A percentile compares a stretch with the other conserved stretches of the same genome.
phyloP scores from a whole-genome alignment of 1,284 basidiomycete genomes.

The Nidula niveotomentosa region DNA sequence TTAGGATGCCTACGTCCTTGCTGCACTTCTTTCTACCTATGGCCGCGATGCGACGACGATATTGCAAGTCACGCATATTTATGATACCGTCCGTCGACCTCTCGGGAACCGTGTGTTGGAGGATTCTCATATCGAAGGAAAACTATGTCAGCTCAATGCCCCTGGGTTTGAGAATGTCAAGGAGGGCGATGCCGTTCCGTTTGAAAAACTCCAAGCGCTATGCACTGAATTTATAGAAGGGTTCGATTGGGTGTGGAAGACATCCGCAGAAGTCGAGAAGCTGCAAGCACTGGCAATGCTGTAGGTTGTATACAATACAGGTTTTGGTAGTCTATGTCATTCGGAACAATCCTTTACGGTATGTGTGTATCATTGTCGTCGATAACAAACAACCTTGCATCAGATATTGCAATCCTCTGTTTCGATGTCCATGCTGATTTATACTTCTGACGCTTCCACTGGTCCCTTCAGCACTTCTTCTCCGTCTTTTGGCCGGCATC shows the following conservation, averaged over 20 bases:
- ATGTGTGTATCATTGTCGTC: too few species aligned
- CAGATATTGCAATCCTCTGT: background rate
- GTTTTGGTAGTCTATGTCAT: too few species aligned
- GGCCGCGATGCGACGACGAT: slow-evolving; percentile 2
- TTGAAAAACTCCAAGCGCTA: slow-evolving; percentile 8
- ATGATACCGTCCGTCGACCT: slow-evolving; percentile 12
- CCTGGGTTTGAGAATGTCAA: slow-evolving; percentile 15
- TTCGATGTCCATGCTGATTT: background rate
- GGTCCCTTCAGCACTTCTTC: background rate
- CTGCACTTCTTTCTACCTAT: background rate
- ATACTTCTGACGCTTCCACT: background rate
- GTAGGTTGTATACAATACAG: too few species aligned
- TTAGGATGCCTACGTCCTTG: background rate
- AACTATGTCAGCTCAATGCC: slow-evolving; percentile 8
- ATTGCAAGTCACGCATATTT: slow-evolving; percentile 11
- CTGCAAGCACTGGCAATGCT: slow-evolving; percentile 3
- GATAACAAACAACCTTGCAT: background rate
- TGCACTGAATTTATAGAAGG: slow-evolving; percentile 7
- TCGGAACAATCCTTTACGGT: too few species aligned
- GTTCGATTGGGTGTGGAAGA: slow-evolving; percentile 13
- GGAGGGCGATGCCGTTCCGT: slow-evolving; percentile 15
- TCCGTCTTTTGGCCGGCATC: background rate
- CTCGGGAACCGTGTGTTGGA: slow-evolving; percentile 11
- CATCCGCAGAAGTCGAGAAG: slow-evolving; percentile 12
- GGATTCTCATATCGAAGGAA: slow-evolving; percentile 11